Evolutionary conservation across 768 basidiomycete species (phyloP).

Genomic region (Russula griseocarnosa): DNA sequence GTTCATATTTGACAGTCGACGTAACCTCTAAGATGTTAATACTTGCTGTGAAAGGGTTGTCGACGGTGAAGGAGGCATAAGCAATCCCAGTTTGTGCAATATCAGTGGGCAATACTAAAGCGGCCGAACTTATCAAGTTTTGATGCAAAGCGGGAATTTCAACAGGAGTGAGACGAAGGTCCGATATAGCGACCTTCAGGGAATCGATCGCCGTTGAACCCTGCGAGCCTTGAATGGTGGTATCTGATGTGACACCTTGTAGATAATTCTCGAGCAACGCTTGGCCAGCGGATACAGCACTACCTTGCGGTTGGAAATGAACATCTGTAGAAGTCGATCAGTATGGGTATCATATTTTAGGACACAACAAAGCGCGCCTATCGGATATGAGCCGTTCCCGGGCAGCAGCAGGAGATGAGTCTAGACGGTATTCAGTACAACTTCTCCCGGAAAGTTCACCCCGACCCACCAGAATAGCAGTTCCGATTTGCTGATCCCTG

Average conservation of each 20-base stretch:
- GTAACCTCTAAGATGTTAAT: constrained; percentile 57
- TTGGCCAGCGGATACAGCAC: constrained; percentile 50
- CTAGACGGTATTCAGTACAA: constrained; percentile 33
- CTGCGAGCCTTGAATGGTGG: constrained; percentile 52
- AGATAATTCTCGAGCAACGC: constrained; percentile 61
- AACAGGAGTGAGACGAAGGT: constrained; percentile 57
- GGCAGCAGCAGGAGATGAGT: constrained; percentile 55
- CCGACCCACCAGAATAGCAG: constrained; percentile 49
- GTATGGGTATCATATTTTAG: neutral
- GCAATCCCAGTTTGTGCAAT: constrained; percentile 60
- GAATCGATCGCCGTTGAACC: constrained; percentile 58
- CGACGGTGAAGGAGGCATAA: constrained; percentile 51
- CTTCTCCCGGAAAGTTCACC: neutral
- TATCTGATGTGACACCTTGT: constrained; percentile 55
- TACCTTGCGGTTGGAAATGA: constrained; percentile 55
- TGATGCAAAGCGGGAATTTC: constrained; percentile 61
- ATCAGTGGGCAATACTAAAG: constrained; percentile 57
- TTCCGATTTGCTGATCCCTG: constrained; percentile 51
- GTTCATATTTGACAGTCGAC: constrained; percentile 53
- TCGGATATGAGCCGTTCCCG: constrained; percentile 53
- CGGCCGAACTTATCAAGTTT: constrained; percentile 54
- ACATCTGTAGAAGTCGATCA: constrained; percentile 43
- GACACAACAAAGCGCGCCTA: constrained; percentile 37
- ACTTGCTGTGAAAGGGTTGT: constrained; percentile 69
- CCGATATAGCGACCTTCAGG: constrained; percentile 54